phyloP scores from a whole-genome alignment of 257 asterid genomes.

The Sherardia arvensis region DNA sequence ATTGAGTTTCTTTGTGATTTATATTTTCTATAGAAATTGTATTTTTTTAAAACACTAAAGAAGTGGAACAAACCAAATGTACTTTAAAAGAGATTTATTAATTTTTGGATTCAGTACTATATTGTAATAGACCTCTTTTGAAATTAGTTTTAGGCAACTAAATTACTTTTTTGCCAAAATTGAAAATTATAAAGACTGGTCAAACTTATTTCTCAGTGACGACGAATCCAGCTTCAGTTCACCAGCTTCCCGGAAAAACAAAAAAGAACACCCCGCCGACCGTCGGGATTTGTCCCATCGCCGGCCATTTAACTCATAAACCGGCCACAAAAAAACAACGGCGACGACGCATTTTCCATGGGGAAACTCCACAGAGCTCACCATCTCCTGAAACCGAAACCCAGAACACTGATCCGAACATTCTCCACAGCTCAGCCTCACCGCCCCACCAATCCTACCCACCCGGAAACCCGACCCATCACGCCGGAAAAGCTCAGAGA shows the following conservation, averaged over 20 bases:
- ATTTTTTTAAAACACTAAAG: no score
- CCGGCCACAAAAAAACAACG: not conserved
- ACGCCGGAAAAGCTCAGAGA: conserved; percentile 9
- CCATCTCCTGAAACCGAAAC: not conserved
- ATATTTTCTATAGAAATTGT: no score
- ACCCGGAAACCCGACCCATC: conserved; percentile 9
- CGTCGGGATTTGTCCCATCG: not conserved
- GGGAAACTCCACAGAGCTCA: conserved; percentile 4
- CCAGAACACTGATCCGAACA: conserved; percentile 8
- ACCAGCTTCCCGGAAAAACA: not conserved
- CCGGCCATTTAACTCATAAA: not conserved
- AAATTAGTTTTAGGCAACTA: no score
- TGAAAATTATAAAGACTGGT: no score
- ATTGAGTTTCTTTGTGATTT: no score
- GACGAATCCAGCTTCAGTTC: no score
- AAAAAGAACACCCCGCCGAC: not conserved
- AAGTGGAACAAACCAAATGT: no score
- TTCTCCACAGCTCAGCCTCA: conserved; percentile 1
- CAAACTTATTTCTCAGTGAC: no score
- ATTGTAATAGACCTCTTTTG: no score
- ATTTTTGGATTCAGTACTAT: no score
- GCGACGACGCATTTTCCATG: conserved; percentile 6
- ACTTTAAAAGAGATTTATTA: no score
- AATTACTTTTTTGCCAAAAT: no score
- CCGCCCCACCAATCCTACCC: not conserved